phyloP scores from a whole-genome alignment of 208 protist species.

The Leishmania braziliensis region DNA sequence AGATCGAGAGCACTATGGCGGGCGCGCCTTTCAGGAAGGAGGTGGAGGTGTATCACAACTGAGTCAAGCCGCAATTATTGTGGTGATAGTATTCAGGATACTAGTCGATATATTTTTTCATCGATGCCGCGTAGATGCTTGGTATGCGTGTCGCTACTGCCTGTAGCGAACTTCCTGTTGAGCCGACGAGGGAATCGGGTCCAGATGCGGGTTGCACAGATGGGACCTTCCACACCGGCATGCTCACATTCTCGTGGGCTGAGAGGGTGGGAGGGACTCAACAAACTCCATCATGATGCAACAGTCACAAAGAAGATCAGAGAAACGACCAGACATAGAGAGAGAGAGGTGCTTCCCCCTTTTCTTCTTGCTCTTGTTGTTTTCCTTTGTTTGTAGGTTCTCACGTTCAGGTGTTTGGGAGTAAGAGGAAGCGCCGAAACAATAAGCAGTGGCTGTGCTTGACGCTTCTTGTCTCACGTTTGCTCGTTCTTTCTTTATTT shows the following conservation, averaged over 20 bases:
- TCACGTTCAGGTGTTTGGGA: no score
- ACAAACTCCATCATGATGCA: not conserved
- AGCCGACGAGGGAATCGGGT: not conserved
- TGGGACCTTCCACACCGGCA: constrained; percentile 6
- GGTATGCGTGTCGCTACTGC: not conserved
- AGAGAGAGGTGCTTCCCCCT: not conserved
- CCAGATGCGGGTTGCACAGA: not conserved
- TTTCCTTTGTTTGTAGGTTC: not conserved
- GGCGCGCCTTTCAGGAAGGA: constrained; percentile 67
- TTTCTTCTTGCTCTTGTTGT: not conserved
- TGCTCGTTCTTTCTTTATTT: no score
- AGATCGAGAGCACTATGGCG: constrained; percentile 87
- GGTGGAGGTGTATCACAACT: constrained; percentile 68
- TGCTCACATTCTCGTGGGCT: not conserved
- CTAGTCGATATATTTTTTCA: not conserved
- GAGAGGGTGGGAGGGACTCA: not conserved
- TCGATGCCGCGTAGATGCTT: not conserved
- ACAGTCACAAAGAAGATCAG: constrained; percentile 2
- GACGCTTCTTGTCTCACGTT: no score
- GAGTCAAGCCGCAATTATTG: not conserved
- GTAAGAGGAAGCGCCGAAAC: no score
- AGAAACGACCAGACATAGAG: not conserved
- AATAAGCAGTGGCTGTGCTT: no score
- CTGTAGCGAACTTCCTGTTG: not conserved
- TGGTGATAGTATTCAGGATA: not conserved